Base-by-base conservation (phyloP, 192 early-diverging fungal species). In the Coemansia sp. region DNA sequence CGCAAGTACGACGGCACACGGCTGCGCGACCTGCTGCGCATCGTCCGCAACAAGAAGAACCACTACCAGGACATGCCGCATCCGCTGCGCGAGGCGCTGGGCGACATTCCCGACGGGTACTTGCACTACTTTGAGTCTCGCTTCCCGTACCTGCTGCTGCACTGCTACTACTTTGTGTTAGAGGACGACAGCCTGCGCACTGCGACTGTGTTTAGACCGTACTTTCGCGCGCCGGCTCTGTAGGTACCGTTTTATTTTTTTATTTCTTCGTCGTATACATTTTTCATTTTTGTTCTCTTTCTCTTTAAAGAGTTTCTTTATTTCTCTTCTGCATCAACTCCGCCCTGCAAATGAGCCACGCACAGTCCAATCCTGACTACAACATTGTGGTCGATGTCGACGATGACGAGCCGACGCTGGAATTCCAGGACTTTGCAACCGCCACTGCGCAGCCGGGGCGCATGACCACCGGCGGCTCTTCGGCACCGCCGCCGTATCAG, bases 21-120 rank as follows among this genome's bases (percentile, higher is more conserved):
- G 10, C 79, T 96, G 30, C 82, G 90, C 14, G 94, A 98, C 70
- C 71, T 98, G 50, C 69, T 98, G 60, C 83, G 95, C 43, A 87
- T 89, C 2, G 67, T 98, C 29, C 81, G 95, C 40, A 98, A 98
- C 64, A 97, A 97, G 83, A 96, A 96, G 87, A 92, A 95, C 60
- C 95, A 98, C 63, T 98, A 92, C 68, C 92, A 94, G 64, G 95
- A 98, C 66, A 74, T 96, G 53, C 84, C 91, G 4, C 64, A 69
- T 26, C 75, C 84, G 58, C 87, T 91, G 15, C 84, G 91, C 55
- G 75, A 81, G 32, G 73, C 87, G 1, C 71, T 96, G 21, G 95
- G 95, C 21, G 78, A 87, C 27, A 78, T 91, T 3, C 95, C 95
- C 8, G 86, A 91, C 26, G 90, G 87, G 19, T 98, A 91, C 57